These are phyloP conservation scores for Talaromyces nanjingensis DNA, from an alignment of 495 filamentous ascomycete genomes.

Conservation along the genomic window DNA sequence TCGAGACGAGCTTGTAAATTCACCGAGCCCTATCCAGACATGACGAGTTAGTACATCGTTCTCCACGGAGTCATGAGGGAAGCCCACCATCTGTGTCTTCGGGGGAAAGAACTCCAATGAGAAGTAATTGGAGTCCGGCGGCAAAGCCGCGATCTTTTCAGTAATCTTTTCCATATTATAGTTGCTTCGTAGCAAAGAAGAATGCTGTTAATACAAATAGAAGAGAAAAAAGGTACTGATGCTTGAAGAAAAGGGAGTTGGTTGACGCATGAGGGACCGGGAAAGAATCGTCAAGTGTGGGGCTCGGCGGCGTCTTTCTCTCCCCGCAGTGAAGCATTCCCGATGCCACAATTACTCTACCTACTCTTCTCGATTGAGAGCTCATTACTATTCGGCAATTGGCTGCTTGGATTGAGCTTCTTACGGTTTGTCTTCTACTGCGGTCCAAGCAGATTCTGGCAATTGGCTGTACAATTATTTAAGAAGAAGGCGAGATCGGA, in stretches of 20 bases:
- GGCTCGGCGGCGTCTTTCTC: slow-evolving; percentile 4
- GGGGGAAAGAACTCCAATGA: slow-evolving; percentile 99
- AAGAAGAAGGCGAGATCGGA: not conserved
- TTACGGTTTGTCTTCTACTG: not conserved
- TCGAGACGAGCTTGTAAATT: slow-evolving; percentile 90
- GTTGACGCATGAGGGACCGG: slow-evolving; percentile 4
- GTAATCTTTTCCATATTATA: slow-evolving; percentile 80
- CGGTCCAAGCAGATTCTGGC: not conserved
- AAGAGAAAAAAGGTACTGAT: not conserved
- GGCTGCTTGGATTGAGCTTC: not conserved
- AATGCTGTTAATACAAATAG: not conserved
- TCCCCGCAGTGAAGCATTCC: not conserved
- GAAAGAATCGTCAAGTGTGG: slow-evolving; percentile 9
- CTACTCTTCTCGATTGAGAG: not conserved
- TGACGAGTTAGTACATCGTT: slow-evolving; percentile 15
- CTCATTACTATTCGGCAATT: not conserved
- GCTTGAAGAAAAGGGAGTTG: not conserved
- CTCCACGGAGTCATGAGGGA: slow-evolving; percentile 14
- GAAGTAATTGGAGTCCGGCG: slow-evolving; percentile 75
- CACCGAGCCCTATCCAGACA: slow-evolving; percentile 58
- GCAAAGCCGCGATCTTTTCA: slow-evolving; percentile 90
- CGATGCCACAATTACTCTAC: not conserved
- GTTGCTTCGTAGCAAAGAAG: not conserved
- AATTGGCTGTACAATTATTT: not conserved
- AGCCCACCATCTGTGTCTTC: slow-evolving; percentile 78